Evolutionary conservation across 1,139 yeast genomes (phyloP).

Genomic region (Komagataea norvegica): DNA sequence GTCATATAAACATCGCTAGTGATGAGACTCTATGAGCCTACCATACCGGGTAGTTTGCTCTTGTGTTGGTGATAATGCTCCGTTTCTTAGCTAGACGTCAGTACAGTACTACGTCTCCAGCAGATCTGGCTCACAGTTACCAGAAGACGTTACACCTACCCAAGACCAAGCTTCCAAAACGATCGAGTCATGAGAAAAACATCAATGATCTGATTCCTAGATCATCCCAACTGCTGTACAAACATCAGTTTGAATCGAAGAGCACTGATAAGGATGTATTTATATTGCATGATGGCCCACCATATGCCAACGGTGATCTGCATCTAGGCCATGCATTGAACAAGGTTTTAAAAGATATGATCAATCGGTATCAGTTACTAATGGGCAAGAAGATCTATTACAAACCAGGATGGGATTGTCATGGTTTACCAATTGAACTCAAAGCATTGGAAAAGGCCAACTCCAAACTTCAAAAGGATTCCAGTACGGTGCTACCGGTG

Average conservation of each 20-base stretch:
- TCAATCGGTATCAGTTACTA: slow-evolving; percentile 65
- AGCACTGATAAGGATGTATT: slow-evolving; percentile 41
- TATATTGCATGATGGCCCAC: slow-evolving; percentile 94
- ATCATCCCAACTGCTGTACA: slow-evolving; percentile 33
- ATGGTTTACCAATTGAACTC: slow-evolving; percentile 92
- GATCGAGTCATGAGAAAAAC: slow-evolving; percentile 38
- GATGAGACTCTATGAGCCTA: no score
- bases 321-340: slow-evolving; percentile 94
- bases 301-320: slow-evolving; percentile 92
- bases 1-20: no score
- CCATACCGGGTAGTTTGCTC: no score
- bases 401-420: slow-evolving; percentile 98
- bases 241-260: slow-evolving; percentile 28
- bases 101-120: slow-evolving; percentile 6
- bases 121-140: slow-evolving; percentile 23
- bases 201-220: slow-evolving; percentile 32
- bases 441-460: slow-evolving; percentile 59
- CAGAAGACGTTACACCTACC: slow-evolving; percentile 38
- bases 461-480: slow-evolving; percentile 33
- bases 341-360: slow-evolving; percentile 81
- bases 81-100: slow-evolving; percentile 9
- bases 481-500: slow-evolving; percentile 34
- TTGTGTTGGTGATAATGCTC: no score
- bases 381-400: slow-evolving; percentile 61
- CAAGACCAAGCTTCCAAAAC: slow-evolving; percentile 44